A percentile compares a stretch with the other conserved stretches of the same genome.
Evolutionary conservation across 2,329 filamentous ascomycete species (phyloP).

Genomic region (Knufia petricola): DNA sequence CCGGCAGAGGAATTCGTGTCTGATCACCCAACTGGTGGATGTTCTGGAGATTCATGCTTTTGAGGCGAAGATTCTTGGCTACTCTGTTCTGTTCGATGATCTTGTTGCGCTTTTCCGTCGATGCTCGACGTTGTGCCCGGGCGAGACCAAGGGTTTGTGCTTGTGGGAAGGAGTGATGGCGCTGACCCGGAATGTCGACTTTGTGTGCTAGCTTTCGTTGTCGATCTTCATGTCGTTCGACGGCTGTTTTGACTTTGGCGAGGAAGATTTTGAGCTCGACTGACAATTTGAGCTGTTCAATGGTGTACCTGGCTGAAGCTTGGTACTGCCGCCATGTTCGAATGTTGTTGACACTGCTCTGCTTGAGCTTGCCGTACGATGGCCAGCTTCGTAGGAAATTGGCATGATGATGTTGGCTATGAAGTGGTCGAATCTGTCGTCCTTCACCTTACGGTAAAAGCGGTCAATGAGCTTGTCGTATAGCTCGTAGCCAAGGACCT

Average conservation of each 20-base stretch:
- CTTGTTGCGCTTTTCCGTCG: neutral
- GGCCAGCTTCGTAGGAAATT: neutral
- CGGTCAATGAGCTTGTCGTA: conserved; percentile 4
- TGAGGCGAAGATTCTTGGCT: neutral
- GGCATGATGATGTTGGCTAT: neutral
- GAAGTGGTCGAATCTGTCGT: neutral
- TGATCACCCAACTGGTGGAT: conserved; percentile 5
- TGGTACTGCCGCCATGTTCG: neutral
- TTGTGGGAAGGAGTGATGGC: neutral
- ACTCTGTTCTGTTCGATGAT: neutral
- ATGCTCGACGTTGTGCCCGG: neutral
- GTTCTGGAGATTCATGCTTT: neutral
- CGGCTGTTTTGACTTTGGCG: neutral
- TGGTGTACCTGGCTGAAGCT: neutral
- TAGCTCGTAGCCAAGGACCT: neutral
- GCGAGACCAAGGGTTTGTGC: neutral
- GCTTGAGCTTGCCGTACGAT: neutral
- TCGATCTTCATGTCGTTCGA: neutral
- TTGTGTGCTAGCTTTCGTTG: neutral
- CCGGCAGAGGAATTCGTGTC: neutral
- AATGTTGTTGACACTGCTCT: neutral
- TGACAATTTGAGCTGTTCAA: neutral
- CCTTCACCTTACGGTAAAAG: neutral
- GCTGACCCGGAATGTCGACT: neutral
- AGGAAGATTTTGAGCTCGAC: neutral